A percentile compares a stretch with the other conserved stretches of the same genome.
Conservation (phyloP, 352 stramenopile species). For the Phytophthora sp. region DNA sequence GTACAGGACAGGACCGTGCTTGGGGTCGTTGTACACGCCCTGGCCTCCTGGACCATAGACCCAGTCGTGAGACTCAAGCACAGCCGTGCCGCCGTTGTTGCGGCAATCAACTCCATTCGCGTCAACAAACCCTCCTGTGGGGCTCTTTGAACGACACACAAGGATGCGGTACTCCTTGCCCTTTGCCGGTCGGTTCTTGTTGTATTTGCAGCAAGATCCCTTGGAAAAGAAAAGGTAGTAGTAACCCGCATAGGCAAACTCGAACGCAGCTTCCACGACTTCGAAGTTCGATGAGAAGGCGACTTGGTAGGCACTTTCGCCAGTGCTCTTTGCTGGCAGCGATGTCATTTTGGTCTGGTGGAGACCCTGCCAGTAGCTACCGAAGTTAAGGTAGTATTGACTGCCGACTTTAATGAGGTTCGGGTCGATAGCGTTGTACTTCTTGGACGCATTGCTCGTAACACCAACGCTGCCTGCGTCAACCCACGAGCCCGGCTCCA, state of each 20-base stretch:
- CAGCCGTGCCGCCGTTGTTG: conserved; percentile 48
- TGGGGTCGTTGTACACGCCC: conserved; percentile 53
- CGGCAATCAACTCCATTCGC: conserved; percentile 39
- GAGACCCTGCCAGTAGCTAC: conserved; percentile 51
- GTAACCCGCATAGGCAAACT: conserved; percentile 45
- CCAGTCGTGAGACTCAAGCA: conserved; percentile 50
- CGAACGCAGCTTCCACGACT: conserved; percentile 43
- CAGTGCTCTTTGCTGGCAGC: conserved; percentile 22
- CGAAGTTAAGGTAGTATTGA: conserved; percentile 55
- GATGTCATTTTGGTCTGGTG: conserved; percentile 42
- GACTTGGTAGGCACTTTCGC: conserved; percentile 29
- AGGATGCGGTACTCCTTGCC: conserved; percentile 64
- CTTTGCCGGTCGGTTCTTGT: conserved; percentile 35
- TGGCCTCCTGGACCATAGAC: conserved; percentile 58
- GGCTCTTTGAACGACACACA: conserved; percentile 43
- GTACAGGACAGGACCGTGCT: conserved; percentile 50
- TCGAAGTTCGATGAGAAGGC: conserved; percentile 46
- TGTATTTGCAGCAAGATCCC: conserved; percentile 44
- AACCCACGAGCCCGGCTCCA: conserved; percentile 49
- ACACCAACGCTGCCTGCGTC: conserved; percentile 46
- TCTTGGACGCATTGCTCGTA: conserved; percentile 39
- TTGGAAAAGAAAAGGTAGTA: conserved; percentile 60
- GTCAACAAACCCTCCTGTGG: conserved; percentile 48
- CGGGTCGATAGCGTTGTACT: conserved; percentile 66
- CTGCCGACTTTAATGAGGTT: conserved; percentile 45